A percentile compares a stretch with the other conserved stretches of the same genome.
These are phyloP conservation scores for Cryptomeria japonica DNA, from an alignment of 75 land plant species.

Conservation along the genomic window DNA sequence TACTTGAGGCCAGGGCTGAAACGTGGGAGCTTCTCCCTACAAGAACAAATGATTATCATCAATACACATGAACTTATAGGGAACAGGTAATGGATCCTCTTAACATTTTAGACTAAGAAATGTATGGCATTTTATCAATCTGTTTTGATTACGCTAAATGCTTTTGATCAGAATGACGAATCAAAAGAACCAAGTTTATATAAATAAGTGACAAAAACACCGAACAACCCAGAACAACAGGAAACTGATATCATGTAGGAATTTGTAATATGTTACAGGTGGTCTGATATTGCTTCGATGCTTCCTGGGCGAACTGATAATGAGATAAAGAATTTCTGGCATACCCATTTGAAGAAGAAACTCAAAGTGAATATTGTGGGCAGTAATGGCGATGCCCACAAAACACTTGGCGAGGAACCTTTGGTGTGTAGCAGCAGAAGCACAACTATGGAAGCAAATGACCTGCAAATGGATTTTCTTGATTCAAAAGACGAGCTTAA, in stretches of 20 bases:
- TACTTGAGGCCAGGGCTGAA: constrained; percentile 15
- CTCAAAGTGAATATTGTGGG: neutral
- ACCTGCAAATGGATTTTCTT: neutral
- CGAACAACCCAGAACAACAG: too few relatives aligned
- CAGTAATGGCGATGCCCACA: neutral
- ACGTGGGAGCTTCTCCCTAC: constrained; percentile 9
- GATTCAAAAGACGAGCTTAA: neutral
- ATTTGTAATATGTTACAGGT: constrained; percentile 2
- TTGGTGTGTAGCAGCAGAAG: neutral
- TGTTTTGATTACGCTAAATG: too few relatives aligned
- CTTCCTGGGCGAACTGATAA: constrained; percentile 22
- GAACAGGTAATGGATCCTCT: constrained; percentile 10
- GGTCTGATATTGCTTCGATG: constrained; percentile 14
- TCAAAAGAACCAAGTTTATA: too few relatives aligned
- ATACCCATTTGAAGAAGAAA: constrained; percentile 6
- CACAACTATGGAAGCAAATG: neutral
- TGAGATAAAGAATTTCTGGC: constrained; percentile 18
- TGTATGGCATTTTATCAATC: neutral
- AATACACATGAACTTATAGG: constrained; percentile 14
- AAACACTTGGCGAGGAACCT: neutral
- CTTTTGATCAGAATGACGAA: too few relatives aligned
- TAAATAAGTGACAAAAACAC: too few relatives aligned
- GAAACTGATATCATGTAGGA: too few relatives aligned
- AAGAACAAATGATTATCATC: constrained; percentile 23
- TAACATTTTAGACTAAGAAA: neutral